Evolutionary conservation across 306 rosid genomes (phyloP), one percentile per base, ranked within the genome.

Genomic region (Lagenaria siceraria): DNA sequence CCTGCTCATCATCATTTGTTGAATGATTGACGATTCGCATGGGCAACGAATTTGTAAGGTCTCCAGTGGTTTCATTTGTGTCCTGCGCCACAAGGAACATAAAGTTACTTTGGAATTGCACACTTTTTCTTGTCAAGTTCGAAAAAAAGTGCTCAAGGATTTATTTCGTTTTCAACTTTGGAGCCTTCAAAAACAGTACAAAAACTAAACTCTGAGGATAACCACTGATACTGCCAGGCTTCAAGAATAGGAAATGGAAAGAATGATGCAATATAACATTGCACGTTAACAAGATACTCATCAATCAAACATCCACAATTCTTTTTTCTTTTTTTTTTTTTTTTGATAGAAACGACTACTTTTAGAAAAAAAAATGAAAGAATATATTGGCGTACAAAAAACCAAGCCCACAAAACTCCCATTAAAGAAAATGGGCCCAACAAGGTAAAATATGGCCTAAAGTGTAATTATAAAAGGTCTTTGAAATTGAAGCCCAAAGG

Each of bases 1-100:
- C 98, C 98, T 92, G 96, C 59, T 86, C 97, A 77, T 82, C 90
- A 55, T 86, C 93, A 82, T 83, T 85, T 76, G 82, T 79, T 8
- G 93, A 83, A 74, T 91, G 86, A 90, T 80, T 84, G 71, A 53
- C 88, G 75, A 85, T 76, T 77, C 77, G 88, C 66, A 78, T 81
- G 17, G 89, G 89, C 82, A 86, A 82, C 72, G 86, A 40, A 56
- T 79, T 77, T 5, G 84, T 73, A 66, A 85, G 83, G 81, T 87
- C 83, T 77, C 83, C 85, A 11, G 83, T 79, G 76, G 90, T 68
- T 79, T 79, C 91, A 42, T 81, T 89, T 81, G 89, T 83, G 79
- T 79, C 91, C 98, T 94, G 85, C 82, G 36, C 82, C 79, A 72
- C n/a, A 81, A 42, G 49, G 73, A 64, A 78, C 54, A 36, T 55